Evolutionary conservation across 1,139 yeast species (phyloP).

Genomic region (Candida sojae): DNA sequence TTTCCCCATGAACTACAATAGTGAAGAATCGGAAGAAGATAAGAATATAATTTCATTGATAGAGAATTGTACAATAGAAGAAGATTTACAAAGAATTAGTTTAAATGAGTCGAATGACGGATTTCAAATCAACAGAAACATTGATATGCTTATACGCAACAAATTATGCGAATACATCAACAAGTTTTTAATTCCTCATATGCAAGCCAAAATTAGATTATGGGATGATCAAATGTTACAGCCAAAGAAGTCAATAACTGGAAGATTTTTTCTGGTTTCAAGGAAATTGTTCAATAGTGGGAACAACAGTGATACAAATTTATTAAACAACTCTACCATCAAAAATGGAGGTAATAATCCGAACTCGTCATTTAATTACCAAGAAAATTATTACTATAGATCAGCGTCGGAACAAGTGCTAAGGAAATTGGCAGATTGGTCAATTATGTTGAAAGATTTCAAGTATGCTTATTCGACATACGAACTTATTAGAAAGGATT

Average conservation of each 20-base stretch:
- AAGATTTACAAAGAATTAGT: constrained; percentile 47
- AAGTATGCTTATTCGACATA: constrained; percentile 83
- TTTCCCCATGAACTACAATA: constrained; percentile 23
- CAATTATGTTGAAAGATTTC: constrained; percentile 85
- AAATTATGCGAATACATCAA: constrained; percentile 57
- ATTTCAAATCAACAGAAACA: constrained; percentile 31
- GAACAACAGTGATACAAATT: constrained; percentile 14
- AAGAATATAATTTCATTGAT: constrained; percentile 22
- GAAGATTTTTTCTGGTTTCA: constrained; percentile 71
- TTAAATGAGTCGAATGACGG: constrained; percentile 22
- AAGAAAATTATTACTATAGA: constrained; percentile 56
- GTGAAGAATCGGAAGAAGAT: constrained; percentile 10
- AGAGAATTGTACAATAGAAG: constrained; percentile 54
- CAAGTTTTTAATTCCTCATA: constrained; percentile 67
- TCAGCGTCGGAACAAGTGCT: constrained; percentile 73
- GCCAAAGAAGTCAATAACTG: constrained; percentile 71
- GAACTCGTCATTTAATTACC: constrained; percentile 33
- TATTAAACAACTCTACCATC: constrained; percentile 3
- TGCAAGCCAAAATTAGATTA: constrained; percentile 70
- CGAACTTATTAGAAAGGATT: constrained; percentile 80
- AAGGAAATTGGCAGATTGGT: constrained; percentile 89
- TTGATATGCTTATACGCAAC: constrained; percentile 43
- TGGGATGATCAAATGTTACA: constrained; percentile 79
- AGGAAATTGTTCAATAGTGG: constrained; percentile 50
- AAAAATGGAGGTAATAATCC: constrained; percentile 7